Conservation (phyloP, 306 rosid species). For the Crotalaria pallida region DNA sequence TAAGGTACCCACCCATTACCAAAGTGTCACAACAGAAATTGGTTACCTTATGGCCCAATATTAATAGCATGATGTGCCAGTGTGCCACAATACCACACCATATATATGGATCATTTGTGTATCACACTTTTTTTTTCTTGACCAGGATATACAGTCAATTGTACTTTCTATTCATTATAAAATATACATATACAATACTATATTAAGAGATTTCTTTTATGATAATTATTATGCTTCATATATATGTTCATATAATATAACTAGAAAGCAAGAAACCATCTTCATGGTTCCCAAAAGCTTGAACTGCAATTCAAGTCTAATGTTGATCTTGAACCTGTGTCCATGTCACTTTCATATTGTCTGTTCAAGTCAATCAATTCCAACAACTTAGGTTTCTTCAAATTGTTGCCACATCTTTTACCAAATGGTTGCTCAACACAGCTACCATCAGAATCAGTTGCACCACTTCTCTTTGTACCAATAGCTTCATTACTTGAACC, state of each 20-base stretch:
- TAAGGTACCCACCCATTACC: slow-evolving; percentile 11
- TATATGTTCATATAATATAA: slow-evolving; percentile 13
- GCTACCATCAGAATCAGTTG: slow-evolving; percentile 36
- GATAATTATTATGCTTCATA: slow-evolving; percentile 27
- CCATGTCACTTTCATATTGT: slow-evolving; percentile 52
- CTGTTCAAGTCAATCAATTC: slow-evolving; percentile 62
- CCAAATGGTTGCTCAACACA: slow-evolving; percentile 44
- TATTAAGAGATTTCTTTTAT: slow-evolving; percentile 28
- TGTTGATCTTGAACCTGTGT: slow-evolving; percentile 37
- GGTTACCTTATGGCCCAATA: slow-evolving; percentile 10
- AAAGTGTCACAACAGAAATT: not conserved
- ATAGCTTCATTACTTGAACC: slow-evolving; percentile 17
- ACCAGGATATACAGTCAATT: slow-evolving; percentile 38
- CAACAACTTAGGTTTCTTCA: slow-evolving; percentile 31
- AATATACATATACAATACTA: slow-evolving; percentile 48
- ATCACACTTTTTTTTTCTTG: slow-evolving; percentile 30
- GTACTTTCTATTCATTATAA: slow-evolving; percentile 33
- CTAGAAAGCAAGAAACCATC: slow-evolving; percentile 22
- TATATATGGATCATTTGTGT: slow-evolving; percentile 24
- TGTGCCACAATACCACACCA: slow-evolving; percentile 22
- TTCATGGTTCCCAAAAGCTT: slow-evolving; percentile 30
- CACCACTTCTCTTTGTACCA: slow-evolving; percentile 60
- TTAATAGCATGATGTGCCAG: not conserved
- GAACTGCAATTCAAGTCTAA: slow-evolving; percentile 58
- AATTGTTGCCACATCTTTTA: slow-evolving; percentile 39